Evolutionary conservation across 495 filamentous ascomycete species (phyloP).

Genomic region (Apiosordaria backusii): DNA sequence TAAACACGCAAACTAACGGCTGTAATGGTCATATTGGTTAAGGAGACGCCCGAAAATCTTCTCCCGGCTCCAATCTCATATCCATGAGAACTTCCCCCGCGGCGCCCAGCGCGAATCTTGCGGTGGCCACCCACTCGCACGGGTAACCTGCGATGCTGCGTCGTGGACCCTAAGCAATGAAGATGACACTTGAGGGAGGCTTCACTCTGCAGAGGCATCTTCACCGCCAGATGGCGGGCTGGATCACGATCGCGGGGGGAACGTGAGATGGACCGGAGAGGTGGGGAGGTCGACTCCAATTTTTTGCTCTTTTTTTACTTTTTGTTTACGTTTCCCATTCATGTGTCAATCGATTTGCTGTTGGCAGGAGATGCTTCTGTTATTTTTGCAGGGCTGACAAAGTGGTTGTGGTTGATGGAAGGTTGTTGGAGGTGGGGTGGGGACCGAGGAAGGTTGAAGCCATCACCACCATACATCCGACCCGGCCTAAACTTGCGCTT

Average conservation of each 20-base stretch:
- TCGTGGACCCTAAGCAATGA: conserved; percentile 48
- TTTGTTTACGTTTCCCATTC: conserved; percentile 20
- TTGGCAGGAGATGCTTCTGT: not conserved
- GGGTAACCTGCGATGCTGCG: conserved; percentile 49
- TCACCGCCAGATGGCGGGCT: conserved; percentile 52
- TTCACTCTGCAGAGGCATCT: conserved; percentile 53
- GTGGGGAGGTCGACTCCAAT: conserved; percentile 47
- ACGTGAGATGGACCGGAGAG: conserved; percentile 44
- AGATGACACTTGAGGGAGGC: conserved; percentile 48
- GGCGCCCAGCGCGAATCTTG: conserved; percentile 53
- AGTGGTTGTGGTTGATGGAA: not conserved
- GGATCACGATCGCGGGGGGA: conserved; percentile 51
- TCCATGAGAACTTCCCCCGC: conserved; percentile 46
- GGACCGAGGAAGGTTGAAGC: not conserved
- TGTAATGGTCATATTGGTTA: conserved; percentile 50
- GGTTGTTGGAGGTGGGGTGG: not conserved
- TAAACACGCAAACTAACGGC: conserved; percentile 22
- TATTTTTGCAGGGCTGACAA: not conserved
- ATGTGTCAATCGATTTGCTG: not conserved
- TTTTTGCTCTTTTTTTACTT: conserved; percentile 35
- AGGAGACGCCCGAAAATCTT: conserved; percentile 46
- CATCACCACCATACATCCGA: not conserved
- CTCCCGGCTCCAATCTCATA: conserved; percentile 39
- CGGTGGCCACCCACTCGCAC: conserved; percentile 49
- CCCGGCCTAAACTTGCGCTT: too few relatives aligned